Base-by-base conservation (phyloP, 768 basidiomycete species). In the Filobasidium floriforme region DNA sequence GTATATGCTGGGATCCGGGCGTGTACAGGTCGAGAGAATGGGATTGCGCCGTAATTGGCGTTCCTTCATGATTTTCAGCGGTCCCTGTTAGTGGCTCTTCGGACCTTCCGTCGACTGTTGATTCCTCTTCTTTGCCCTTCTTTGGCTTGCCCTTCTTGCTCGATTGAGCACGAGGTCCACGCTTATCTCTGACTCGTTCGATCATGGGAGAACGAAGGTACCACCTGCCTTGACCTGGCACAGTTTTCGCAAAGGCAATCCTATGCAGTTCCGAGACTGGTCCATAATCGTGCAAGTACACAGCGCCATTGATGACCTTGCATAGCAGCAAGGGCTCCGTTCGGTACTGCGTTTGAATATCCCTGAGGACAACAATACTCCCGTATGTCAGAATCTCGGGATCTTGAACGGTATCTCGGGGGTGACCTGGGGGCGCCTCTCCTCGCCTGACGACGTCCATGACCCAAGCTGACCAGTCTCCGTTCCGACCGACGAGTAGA, bases 191-290 rank as follows among this genome's bases (percentile, higher is more conserved):
- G 14, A 57, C 54, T 15, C 54, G 7, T 15, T 57, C 41, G 41
- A 65, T 59, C 29, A 59, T 61, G 4, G 90, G 89, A 29, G 92
- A 92, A 54, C 89, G 89, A 61, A 96, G 79, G 76, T 92, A 96
- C 80, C 89, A 89, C 74, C 90, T 44, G 88, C 84, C 44, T 89
- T 90, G 79, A 87, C 89, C 66, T 85, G 89, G 88, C 62, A 89
- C 85, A 63, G 89, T 83, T 73, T 92, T 88, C 51, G 75, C 71
- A 37, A 97, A 81, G 1, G 92, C 92, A 68, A 97, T 89, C 81
- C 93, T 91, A 80, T 97, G 92, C 87, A 97, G 90, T 78, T 94
- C 92, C 73, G 90, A 92, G 69, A 97, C 89, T 49, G 91, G 92
- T 6, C 91, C 89, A 26, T 70, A 73, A 73, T 92, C 88, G 71